These are phyloP conservation scores for Arthroderma sp. DNA, from an alignment of 2,329 filamentous ascomycete genomes.

Conservation along the genomic window DNA sequence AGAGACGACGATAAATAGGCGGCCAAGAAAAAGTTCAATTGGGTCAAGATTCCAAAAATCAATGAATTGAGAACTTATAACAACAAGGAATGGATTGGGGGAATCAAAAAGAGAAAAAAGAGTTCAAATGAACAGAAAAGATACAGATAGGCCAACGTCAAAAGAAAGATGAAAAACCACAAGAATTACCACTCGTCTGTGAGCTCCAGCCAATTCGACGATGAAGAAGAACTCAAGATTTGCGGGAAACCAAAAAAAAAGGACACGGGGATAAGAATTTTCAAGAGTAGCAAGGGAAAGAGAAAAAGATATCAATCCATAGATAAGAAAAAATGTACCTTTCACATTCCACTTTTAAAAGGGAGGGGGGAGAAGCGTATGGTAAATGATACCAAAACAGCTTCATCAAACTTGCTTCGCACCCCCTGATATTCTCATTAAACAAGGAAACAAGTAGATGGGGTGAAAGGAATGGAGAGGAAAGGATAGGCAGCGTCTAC, in stretches of 20 bases:
- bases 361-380: constrained; percentile 1
- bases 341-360: constrained; percentile 1
- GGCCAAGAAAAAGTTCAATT: neutral
- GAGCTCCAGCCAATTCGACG: neutral
- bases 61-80: constrained; percentile 14
- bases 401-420: neutral
- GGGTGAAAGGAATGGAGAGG: neutral
- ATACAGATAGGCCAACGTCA: constrained; percentile 16
- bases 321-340: constrained; percentile 3
- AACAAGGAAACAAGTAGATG: neutral
- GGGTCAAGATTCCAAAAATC: constrained; percentile 6
- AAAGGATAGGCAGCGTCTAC: neutral
- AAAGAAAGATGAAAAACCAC: constrained; percentile 3
- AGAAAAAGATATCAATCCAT: neutral
- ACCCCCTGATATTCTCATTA: neutral
- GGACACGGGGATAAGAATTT: constrained; percentile 9
- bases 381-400: neutral
- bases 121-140: constrained; percentile 16
- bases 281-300: constrained; percentile 5
- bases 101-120: constrained; percentile 19
- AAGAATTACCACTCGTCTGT: neutral
- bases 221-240: constrained; percentile 1
- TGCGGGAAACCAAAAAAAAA: neutral
- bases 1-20: neutral
- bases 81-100: constrained; percentile 20